These are phyloP conservation scores for Clarireedia hainanense DNA, from an alignment of 2,329 filamentous ascomycete species.

Conservation along the genomic window DNA sequence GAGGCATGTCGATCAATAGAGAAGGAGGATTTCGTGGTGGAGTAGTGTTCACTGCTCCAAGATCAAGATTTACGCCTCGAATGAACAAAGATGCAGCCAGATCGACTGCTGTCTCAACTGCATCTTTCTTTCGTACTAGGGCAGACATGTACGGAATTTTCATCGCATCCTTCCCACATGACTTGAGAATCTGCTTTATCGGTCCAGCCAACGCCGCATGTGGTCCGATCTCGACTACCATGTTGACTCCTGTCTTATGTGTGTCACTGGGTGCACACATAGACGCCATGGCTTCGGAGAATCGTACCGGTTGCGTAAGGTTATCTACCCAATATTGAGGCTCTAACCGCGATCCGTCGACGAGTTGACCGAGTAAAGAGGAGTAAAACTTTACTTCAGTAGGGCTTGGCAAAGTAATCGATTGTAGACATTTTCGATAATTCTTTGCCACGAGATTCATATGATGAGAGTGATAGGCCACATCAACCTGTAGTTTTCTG, in stretches of 20 bases:
- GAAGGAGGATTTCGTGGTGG: constrained; percentile 15
- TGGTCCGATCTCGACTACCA: constrained; percentile 18
- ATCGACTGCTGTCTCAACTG: constrained; percentile 13
- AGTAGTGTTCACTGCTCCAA: constrained; percentile 43
- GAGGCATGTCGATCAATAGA: constrained; percentile 34
- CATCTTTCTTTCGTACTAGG: constrained; percentile 13
- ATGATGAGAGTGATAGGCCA: constrained; percentile 9
- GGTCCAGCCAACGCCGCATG: constrained; percentile 19
- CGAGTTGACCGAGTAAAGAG: constrained; percentile 31
- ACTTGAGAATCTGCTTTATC: constrained; percentile 29
- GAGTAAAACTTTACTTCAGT: constrained; percentile 33
- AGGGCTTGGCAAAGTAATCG: background rate
- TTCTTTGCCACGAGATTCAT: constrained; percentile 7
- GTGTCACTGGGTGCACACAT: constrained; percentile 17
- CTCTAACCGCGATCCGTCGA: constrained; percentile 23
- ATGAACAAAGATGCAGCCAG: constrained; percentile 13
- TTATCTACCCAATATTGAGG: constrained; percentile 38
- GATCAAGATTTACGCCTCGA: constrained; percentile 30
- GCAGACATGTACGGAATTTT: constrained; percentile 24
- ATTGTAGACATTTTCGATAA: constrained; percentile 4
- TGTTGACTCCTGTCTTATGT: constrained; percentile 18
- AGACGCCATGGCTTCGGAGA: constrained; percentile 32
- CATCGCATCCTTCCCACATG: constrained; percentile 33
- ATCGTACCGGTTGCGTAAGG: constrained; percentile 37
- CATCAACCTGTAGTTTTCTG: constrained; percentile 14